Evolutionary conservation across 2,329 filamentous ascomycete genomes (phyloP).

Genomic region (Biscogniauxia sp.): DNA sequence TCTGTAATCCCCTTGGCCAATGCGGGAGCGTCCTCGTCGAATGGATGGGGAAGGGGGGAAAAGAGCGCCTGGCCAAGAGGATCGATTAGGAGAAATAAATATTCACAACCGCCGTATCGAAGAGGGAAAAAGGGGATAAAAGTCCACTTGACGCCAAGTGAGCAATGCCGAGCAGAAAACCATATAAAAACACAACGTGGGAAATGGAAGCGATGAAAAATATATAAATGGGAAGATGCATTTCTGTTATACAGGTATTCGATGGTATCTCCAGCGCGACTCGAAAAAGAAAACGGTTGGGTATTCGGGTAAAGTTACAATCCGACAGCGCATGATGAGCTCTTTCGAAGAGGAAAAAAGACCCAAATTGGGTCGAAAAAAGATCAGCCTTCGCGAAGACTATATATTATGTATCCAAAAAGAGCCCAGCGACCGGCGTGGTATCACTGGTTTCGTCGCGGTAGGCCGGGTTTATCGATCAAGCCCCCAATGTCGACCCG

Average conservation of each 20-base stretch:
- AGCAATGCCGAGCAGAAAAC: conserved; percentile 18
- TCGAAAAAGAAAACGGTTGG: conserved; percentile 23
- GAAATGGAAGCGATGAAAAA: conserved; percentile 11
- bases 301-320: conserved; percentile 30
- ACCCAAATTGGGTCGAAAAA: conserved; percentile 9
- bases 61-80: conserved; percentile 4
- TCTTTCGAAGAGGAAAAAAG: not conserved
- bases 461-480: conserved; percentile 55
- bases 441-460: conserved; percentile 24
- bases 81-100: conserved; percentile 10
- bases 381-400: not conserved
- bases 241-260: conserved; percentile 29
- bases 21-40: conserved; percentile 7
- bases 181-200: conserved; percentile 9
- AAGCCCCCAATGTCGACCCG: conserved; percentile 61
- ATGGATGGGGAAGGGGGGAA: conserved; percentile 2
- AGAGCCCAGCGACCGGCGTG: not conserved
- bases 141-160: conserved; percentile 1
- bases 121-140: conserved; percentile 8
- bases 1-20: conserved; percentile 10
- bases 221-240: conserved; percentile 24
- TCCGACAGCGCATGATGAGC: conserved; percentile 19
- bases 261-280: conserved; percentile 32
- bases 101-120: conserved; percentile 16
- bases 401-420: conserved; percentile 3